These are phyloP conservation scores for Mucor lusitanicus DNA, from an alignment of 371 early-diverging fungal species.

Conservation along the genomic window DNA sequence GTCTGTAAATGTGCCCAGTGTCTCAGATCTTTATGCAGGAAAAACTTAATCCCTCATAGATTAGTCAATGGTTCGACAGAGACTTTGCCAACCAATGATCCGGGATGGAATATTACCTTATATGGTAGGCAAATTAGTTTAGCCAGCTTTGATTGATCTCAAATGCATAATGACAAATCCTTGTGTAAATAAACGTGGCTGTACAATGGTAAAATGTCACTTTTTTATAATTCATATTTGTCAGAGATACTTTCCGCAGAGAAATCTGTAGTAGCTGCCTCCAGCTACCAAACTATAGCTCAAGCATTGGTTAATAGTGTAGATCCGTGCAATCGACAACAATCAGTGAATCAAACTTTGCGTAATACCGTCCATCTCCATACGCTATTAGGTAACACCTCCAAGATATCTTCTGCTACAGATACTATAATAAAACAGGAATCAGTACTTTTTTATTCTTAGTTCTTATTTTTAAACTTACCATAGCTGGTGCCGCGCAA, in stretches of 20 bases:
- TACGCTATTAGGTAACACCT: slow-evolving; percentile 14
- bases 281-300: too few relatives aligned
- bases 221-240: too few relatives aligned
- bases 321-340: too few relatives aligned
- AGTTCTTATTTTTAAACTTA: slow-evolving; percentile 5
- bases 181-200: too few relatives aligned
- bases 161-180: too few relatives aligned
- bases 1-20: not conserved
- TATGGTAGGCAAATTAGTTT: not conserved
- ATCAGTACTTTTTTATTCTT: not conserved
- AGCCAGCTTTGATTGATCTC: not conserved
- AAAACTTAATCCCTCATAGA: not conserved
- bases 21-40: slow-evolving; percentile 4
- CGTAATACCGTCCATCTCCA: too few relatives aligned
- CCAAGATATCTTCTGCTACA: not conserved
- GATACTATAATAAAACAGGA: not conserved
- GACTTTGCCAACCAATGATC: not conserved
- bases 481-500: slow-evolving; percentile 3
- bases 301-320: too few relatives aligned
- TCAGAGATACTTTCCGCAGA: too few relatives aligned
- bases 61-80: not conserved
- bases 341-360: too few relatives aligned
- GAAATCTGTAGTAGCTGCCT: too few relatives aligned
- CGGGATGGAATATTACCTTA: not conserved
- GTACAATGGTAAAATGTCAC: too few relatives aligned